phyloP scores from a whole-genome alignment of 331 rosid species.

The Malus hybrid region DNA sequence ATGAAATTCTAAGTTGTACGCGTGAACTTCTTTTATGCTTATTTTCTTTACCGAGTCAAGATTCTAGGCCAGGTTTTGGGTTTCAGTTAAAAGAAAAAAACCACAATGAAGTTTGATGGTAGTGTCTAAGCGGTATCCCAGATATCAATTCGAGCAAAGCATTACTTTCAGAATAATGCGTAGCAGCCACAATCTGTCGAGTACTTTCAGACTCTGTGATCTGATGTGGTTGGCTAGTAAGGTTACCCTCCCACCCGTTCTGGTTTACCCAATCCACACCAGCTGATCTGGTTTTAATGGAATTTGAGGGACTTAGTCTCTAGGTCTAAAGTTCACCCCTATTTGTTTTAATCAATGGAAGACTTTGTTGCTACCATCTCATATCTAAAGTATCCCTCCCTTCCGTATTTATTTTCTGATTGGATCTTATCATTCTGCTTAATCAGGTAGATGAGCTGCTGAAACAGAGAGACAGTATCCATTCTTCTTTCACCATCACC shows the following conservation, averaged over 20 bases:
- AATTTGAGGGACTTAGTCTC: not conserved
- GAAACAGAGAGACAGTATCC: slow-evolving; percentile 77
- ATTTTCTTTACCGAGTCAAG: too few species aligned
- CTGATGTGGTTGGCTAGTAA: too few species aligned
- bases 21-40: not conserved
- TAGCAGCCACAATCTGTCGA: too few species aligned
- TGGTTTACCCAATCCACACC: too few species aligned
- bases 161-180: too few species aligned
- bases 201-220: too few species aligned
- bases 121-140: too few species aligned
- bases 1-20: not conserved
- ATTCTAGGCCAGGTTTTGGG: not conserved
- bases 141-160: too few species aligned
- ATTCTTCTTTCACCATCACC: slow-evolving; percentile 61
- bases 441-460: slow-evolving; percentile 93
- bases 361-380: not conserved
- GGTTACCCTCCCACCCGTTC: too few species aligned
- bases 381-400: not conserved
- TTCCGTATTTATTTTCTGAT: not conserved
- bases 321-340: not conserved
- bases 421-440: slow-evolving; percentile 4
- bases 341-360: not conserved
- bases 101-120: too few species aligned
- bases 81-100: not conserved
- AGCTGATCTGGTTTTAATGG: not conserved